Conservation (phyloP, 345 rosid species). For the Linum lewisii region DNA sequence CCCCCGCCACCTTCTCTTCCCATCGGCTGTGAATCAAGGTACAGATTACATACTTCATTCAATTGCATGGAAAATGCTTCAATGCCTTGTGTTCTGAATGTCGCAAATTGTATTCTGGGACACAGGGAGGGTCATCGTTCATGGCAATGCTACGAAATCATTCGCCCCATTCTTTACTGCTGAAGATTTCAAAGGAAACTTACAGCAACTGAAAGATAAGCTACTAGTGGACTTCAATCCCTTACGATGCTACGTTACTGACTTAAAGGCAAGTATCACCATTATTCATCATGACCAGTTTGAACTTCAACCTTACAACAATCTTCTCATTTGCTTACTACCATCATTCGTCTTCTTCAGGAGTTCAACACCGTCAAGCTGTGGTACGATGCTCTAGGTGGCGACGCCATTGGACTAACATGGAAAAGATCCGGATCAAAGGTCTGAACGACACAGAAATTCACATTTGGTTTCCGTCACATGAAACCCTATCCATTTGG, state of each 20-base stretch:
- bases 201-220: conserved; percentile 44
- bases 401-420: conserved; percentile 76
- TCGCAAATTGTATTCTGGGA: conserved; percentile 6
- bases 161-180: conserved; percentile 48
- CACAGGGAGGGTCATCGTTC: conserved; percentile 73
- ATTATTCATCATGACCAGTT: not conserved
- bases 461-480: not conserved
- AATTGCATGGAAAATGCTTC: not conserved
- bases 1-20: conserved; percentile 70
- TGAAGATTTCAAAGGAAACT: conserved; percentile 46
- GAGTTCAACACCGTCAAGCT: conserved; percentile 50
- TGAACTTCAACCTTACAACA: not conserved
- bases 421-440: conserved; percentile 52
- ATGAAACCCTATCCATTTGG: not conserved
- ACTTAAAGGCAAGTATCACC: conserved; percentile 50
- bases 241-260: conserved; percentile 46
- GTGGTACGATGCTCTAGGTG: conserved; percentile 85
- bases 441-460: conserved; percentile 28
- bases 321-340: conserved; percentile 10
- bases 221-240: conserved; percentile 75
- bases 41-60: not conserved
- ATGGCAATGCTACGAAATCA: conserved; percentile 52
- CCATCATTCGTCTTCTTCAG: conserved; percentile 13
- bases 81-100: not conserved
- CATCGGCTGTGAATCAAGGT: conserved; percentile 66